Evolutionary conservation across 148 eudicot genomes (phyloP).

Genomic region (Oxyria digyna): DNA sequence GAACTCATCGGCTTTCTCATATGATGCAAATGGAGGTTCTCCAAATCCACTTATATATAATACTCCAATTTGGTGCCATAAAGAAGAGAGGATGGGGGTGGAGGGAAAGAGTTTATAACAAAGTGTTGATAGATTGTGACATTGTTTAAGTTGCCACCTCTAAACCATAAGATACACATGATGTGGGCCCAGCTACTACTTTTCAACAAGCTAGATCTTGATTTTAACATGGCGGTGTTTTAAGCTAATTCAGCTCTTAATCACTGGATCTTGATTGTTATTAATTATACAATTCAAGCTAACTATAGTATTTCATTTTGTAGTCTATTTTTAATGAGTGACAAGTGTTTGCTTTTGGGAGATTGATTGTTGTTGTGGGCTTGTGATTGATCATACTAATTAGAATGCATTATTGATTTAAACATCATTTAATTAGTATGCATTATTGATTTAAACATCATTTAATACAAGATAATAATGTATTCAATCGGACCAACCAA

Average conservation of each 20-base stretch:
- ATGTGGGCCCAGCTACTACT: not conserved
- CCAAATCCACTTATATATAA: not conserved
- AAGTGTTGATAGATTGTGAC: not conserved
- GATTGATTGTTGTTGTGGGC: not conserved
- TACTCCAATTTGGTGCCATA: not conserved
- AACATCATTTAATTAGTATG: too few relatives aligned
- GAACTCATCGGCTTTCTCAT: not conserved
- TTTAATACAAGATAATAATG: too few relatives aligned
- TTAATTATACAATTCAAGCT: not conserved
- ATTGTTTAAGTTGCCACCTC: not conserved
- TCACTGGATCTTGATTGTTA: not conserved
- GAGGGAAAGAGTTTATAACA: not conserved
- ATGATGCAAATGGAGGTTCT: not conserved
- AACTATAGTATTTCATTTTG: not conserved
- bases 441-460: too few relatives aligned
- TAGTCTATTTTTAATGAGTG: not conserved
- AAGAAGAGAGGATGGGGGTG: not conserved
- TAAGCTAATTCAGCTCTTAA: not conserved
- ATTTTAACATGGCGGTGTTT: not conserved
- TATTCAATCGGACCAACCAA: too few relatives aligned
- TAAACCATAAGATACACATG: conserved; percentile 1
- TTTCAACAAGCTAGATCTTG: not conserved
- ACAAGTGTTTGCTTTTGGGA: not conserved
- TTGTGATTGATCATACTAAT: not conserved
- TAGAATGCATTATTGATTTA: too few relatives aligned